Evolutionary conservation across 2,329 filamentous ascomycete genomes (phyloP), one percentile per base, ranked within the genome.

Genomic region (Byssothecium circinans): DNA sequence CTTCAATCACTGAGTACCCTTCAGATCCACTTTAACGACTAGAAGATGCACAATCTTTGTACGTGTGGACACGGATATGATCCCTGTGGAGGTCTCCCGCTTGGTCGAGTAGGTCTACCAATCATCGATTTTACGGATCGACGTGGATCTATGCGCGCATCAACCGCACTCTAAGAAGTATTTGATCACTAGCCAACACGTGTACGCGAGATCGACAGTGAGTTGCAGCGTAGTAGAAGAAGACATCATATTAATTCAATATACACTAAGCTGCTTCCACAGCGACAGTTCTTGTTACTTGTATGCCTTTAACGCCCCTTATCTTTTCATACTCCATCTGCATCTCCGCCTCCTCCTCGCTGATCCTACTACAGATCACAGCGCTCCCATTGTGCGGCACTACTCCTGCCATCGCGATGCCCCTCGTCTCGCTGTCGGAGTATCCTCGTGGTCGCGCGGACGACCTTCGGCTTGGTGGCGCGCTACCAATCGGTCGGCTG

Each of bases 271-370:
- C 17, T 10, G 36, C 17, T n/a, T 39, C 36, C 5, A 39, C 36
- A 2, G 36, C 36, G 5, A 39, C 36, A 6, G 36, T 27, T 23
- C n/a, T 22, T 15, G 36, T 39, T 22, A 39, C 23, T 25, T 39
- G 36, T 39, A 39, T 39, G 20, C 36, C 36, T 8, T 23, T 15
- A 7, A 11, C 4, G 8, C 22, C 12, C 4, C n/a, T 27, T 18
- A 22, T 14, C 36, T 39, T 39, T n/a, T 39, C 36, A 39, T 15
- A 39, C 36, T 39, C 36, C 20, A 39, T 23, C 19, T 39, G 18
- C 36, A n/a, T 23, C 10, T 39, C 36, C 19, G 23, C 17, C n/a
- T 39, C 36, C 2, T 39, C 36, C 36, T 39, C 36, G 36, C 36
- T 39, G 36, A 39, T 39, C 20, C 36, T 22, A n/a, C 19, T 25